Evolutionary conservation across 495 filamentous ascomycete species (phyloP).

Genomic region (Hypoxylon fuscum): DNA sequence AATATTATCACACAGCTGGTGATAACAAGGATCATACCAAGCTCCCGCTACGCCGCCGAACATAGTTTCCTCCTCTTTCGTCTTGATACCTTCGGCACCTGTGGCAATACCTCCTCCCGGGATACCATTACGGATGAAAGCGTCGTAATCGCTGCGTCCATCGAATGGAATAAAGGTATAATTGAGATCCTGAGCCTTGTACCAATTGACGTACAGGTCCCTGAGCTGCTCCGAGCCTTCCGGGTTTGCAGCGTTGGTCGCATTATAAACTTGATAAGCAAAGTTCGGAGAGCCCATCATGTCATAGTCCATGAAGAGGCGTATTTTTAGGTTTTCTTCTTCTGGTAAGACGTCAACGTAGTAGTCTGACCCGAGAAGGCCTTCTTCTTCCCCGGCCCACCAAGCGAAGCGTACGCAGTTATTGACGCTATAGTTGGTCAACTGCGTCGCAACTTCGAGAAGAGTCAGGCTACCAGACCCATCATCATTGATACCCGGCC

Average conservation of each 20-base stretch:
- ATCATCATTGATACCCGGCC: constrained; percentile 62
- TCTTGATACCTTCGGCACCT: constrained; percentile 68
- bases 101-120: constrained; percentile 68
- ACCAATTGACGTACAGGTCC: constrained; percentile 62
- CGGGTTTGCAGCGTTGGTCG: constrained; percentile 57
- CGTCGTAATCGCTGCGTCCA: constrained; percentile 65
- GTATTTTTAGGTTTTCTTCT: constrained; percentile 63
- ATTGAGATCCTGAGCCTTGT: constrained; percentile 56
- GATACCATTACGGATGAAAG: constrained; percentile 62
- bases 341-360: constrained; percentile 58
- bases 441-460: constrained; percentile 62
- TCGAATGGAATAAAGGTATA: constrained; percentile 64
- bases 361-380: constrained; percentile 65
- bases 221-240: constrained; percentile 58
- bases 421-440: constrained; percentile 60
- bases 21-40: constrained; percentile 65
- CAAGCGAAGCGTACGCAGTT: constrained; percentile 67
- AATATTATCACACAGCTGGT: constrained; percentile 62
- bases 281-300: constrained; percentile 67
- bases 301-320: constrained; percentile 68
- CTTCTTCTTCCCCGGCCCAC: constrained; percentile 68
- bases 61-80: constrained; percentile 56
- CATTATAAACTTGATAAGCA: constrained; percentile 63
- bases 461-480: constrained; percentile 63
- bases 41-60: constrained; percentile 63